A percentile compares a stretch with the other conserved stretches of the same genome.
Conservation (phyloP, 495 filamentous ascomycete species). For the Penicillium malachiteum region DNA sequence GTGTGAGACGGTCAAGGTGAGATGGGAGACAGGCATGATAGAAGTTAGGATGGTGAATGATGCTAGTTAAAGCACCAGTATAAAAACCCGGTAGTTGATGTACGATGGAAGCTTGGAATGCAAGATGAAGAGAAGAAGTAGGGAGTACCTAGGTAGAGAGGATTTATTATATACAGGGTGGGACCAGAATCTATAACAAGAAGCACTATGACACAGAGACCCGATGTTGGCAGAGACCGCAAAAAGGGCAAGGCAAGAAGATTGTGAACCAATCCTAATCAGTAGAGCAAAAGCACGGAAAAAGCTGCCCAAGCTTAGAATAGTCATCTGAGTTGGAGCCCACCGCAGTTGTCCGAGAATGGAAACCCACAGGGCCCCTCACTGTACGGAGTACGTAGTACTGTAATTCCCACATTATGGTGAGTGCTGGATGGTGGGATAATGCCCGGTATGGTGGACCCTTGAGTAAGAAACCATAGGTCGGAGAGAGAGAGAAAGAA, state of each 20-base stretch:
- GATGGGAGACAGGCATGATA: constrained; percentile 57
- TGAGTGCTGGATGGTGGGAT: background rate
- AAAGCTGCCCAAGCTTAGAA: constrained; percentile 15
- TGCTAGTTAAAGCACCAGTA: too few relatives aligned
- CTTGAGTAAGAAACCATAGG: background rate
- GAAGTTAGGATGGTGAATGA: background rate
- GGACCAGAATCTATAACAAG: constrained; percentile 16
- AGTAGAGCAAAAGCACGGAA: constrained; percentile 1
- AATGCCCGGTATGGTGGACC: constrained; percentile 1
- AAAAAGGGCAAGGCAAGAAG: constrained; percentile 1
- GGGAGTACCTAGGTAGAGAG: background rate
- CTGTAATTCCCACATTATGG: background rate
- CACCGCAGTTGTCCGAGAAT: constrained; percentile 18
- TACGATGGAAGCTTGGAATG: background rate
- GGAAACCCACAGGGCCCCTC: constrained; percentile 10
- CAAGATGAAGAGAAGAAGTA: constrained; percentile 6
- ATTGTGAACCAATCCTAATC: constrained; percentile 1
- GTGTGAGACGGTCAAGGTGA: constrained; percentile 67
- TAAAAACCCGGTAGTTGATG: too few relatives aligned
- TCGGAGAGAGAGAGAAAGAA: background rate
- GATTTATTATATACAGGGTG: constrained; percentile 25
- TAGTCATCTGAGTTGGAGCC: constrained; percentile 6
- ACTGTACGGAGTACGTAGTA: background rate
- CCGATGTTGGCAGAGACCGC: constrained; percentile 6
- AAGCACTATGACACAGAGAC: constrained; percentile 22